Conservation (phyloP, 2,329 filamentous ascomycete species). For the Didymella arachidicola region DNA sequence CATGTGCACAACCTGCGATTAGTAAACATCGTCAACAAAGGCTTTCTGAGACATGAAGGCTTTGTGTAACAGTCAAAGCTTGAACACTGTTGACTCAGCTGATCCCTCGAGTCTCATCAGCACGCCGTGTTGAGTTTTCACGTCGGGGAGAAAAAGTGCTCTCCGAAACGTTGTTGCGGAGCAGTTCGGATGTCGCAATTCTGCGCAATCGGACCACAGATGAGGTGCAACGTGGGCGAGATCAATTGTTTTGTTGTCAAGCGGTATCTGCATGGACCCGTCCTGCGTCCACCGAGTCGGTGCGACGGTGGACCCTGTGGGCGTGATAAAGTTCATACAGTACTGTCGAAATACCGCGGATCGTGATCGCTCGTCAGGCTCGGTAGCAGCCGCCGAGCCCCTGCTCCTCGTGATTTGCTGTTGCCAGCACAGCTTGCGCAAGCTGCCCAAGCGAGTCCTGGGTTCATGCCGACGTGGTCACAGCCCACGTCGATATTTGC, state of each 20-base stretch:
- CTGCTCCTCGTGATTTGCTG: constrained; percentile 1
- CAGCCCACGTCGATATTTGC: constrained; percentile 22
- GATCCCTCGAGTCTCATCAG: constrained; percentile 11
- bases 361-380: constrained; percentile 11
- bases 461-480: constrained; percentile 36
- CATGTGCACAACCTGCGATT: neutral
- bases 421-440: neutral
- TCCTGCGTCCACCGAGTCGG: constrained; percentile 7
- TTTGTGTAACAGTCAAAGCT: constrained; percentile 1
- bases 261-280: constrained; percentile 13
- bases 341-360: constrained; percentile 8
- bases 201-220: constrained; percentile 3
- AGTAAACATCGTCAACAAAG: constrained; percentile 10
- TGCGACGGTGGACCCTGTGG: constrained; percentile 13
- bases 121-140: constrained; percentile 15
- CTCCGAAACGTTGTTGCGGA: constrained; percentile 8
- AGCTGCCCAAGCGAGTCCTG: neutral
- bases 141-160: constrained; percentile 14
- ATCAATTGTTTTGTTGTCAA: constrained; percentile 8
- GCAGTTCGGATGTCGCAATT: neutral
- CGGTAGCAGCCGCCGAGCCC: constrained; percentile 18
- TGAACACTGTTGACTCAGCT: constrained; percentile 8
- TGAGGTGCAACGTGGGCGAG: constrained; percentile 5
- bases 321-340: constrained; percentile 13
- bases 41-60: neutral